Evolutionary conservation across 164 flowering plant species (phyloP).

Genomic region (Nymphaea colorata): DNA sequence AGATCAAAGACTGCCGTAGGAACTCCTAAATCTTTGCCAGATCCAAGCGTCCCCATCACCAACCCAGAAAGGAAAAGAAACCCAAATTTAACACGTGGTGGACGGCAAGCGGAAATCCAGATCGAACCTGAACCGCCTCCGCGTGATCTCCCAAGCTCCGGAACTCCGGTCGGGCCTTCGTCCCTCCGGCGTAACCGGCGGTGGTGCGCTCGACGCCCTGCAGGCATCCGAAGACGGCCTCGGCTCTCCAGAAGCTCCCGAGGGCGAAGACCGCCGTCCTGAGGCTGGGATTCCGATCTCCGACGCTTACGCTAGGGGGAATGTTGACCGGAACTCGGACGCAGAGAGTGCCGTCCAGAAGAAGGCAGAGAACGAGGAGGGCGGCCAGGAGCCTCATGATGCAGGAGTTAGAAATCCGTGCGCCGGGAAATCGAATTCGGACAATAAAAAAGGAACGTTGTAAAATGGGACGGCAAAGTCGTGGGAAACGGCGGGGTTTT

Average conservation of each 20-base stretch:
- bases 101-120: neutral
- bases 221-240: slow-evolving; percentile 85
- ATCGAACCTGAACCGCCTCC: slow-evolving; percentile 67
- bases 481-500: too few relatives aligned
- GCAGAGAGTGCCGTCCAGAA: slow-evolving; percentile 8
- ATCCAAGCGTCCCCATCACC: too few relatives aligned
- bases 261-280: slow-evolving; percentile 78
- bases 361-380: neutral
- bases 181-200: slow-evolving; percentile 82
- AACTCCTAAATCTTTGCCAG: too few relatives aligned
- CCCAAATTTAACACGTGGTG: neutral
- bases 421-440: neutral
- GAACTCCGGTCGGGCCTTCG: slow-evolving; percentile 72
- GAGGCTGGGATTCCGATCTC: slow-evolving; percentile 15
- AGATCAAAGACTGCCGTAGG: too few relatives aligned
- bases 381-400: neutral
- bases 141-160: slow-evolving; percentile 88
- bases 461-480: too few relatives aligned
- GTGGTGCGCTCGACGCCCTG: slow-evolving; percentile 72
- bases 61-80: too few relatives aligned
- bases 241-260: slow-evolving; percentile 99
- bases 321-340: slow-evolving; percentile 55
- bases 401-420: neutral
- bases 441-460: neutral
- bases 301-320: slow-evolving; percentile 9